Conservation (phyloP, 1,284 basidiomycete genomes). For the Cronartium ribicola region DNA sequence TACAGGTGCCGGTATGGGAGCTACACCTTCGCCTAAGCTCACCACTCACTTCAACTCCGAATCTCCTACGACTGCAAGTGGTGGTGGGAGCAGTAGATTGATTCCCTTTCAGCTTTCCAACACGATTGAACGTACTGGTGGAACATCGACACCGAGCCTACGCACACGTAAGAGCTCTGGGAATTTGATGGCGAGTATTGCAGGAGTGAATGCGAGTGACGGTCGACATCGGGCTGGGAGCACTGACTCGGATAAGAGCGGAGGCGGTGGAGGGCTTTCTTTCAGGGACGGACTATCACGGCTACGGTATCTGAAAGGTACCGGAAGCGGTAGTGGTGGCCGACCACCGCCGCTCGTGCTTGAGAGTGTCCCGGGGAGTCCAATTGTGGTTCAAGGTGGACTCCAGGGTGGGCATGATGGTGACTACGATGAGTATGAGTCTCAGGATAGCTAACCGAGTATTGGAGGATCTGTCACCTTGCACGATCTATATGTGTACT, state of each 20-base stretch:
- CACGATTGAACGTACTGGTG: not conserved
- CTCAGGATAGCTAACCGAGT: no score
- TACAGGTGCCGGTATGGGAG: not conserved
- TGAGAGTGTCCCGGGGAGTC: conserved; percentile 14
- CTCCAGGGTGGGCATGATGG: not conserved
- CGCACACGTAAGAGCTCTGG: conserved; percentile 25
- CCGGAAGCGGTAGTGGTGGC: not conserved
- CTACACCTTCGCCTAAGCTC: not conserved
- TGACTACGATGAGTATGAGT: not conserved
- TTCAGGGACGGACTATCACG: conserved; percentile 15
- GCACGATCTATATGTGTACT: no score
- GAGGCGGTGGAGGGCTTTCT: not conserved
- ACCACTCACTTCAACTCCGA: not conserved
- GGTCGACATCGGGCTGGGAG: conserved; percentile 16
- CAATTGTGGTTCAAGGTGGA: not conserved
- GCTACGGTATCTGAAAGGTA: conserved; percentile 25
- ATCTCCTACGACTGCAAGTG: not conserved
- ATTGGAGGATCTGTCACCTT: no score
- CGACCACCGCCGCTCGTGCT: conserved; percentile 1
- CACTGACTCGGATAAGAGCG: conserved; percentile 26
- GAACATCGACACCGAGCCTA: not conserved
- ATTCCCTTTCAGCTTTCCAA: conserved; percentile 13
- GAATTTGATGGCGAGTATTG: conserved; percentile 6
- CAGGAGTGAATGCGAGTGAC: not conserved
- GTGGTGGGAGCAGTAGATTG: not conserved